phyloP scores from a whole-genome alignment of 176 grass and related monocot species.

The Guadua angustifolia region DNA sequence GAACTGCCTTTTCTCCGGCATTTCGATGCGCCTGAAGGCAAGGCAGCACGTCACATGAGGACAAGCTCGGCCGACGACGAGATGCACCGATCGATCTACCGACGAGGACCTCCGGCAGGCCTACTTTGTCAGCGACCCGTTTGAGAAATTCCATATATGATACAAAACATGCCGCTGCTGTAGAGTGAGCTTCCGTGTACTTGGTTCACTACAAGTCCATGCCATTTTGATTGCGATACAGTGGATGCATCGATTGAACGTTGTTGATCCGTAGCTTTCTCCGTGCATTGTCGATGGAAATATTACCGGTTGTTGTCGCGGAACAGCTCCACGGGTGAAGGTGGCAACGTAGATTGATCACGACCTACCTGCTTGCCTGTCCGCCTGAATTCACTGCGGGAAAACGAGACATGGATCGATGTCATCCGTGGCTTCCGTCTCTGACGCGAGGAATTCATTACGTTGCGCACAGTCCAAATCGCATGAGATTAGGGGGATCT shows the following conservation, averaged over 20 bases:
- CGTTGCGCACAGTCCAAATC: background rate
- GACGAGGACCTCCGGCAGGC: background rate
- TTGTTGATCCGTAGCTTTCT: background rate
- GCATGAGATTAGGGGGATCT: conserved; percentile 13
- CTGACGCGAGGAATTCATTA: background rate
- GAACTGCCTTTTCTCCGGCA: background rate
- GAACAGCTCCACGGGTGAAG: background rate
- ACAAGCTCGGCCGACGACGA: background rate
- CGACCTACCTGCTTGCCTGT: background rate
- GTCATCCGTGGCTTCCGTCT: background rate
- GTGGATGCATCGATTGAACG: background rate
- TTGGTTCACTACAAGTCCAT: background rate
- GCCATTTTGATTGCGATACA: background rate
- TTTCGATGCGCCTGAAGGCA: background rate
- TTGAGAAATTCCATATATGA: background rate
- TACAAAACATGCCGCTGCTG: background rate
- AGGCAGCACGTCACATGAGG: background rate
- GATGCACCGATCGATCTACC: background rate
- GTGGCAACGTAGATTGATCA: background rate
- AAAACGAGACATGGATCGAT: background rate
- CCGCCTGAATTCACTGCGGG: background rate
- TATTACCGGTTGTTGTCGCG: background rate
- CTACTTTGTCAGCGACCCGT: background rate
- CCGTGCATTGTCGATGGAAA: background rate
- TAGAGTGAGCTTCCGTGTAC: background rate